Evolutionary conservation across 306 rosid genomes (phyloP), one percentile per base, ranked within the genome.

Genomic region (Luffa acutangula): DNA sequence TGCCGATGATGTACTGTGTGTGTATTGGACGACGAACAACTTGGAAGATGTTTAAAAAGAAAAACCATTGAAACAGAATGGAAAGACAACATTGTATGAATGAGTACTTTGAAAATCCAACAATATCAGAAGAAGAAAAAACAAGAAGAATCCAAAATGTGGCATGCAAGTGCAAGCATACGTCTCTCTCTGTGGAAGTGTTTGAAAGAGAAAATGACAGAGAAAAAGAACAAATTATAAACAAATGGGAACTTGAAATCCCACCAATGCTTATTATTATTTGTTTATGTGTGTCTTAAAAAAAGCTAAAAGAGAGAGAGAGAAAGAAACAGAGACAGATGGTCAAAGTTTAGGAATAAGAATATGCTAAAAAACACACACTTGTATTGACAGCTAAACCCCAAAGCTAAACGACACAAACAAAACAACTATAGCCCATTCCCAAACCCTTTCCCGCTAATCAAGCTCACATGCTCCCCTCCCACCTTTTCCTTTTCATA

Each of bases 121-220:
- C 17, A 62, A 62, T 18, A 10, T 10, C 31, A 25, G 33, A 62
- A 62, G 14, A 67, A 18, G 51, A 69, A 41, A 48, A 67, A 67
- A 42, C 52, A 69, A 41, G 36, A 69, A 69, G 49, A 69, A 69
- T 43, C 75, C 53, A 41, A 69, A 69, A 42, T 69, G 75, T 69
- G 17, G 46, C 53, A 39, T 67, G 75, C 33, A 67, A 18, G 34
- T 67, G 75, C 33, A 67, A 18, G 34, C 49, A 18, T 67, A 17
- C 0, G 52, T 69, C 34, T 41, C 43, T 42, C 37, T 69, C 75
- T 25, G n/a, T n/a, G n/a, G n/a, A 10, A 31, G 3, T 65, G 13
- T 34, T 65, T 65, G 0, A 37, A 65, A 7, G 0, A 62, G 42
- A 36, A 64, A 64, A 64, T 62, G 42, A 34, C 31, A 69, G 14